phyloP scores from a whole-genome alignment of 768 basidiomycete species.

The Phaeolepiota aurea region DNA sequence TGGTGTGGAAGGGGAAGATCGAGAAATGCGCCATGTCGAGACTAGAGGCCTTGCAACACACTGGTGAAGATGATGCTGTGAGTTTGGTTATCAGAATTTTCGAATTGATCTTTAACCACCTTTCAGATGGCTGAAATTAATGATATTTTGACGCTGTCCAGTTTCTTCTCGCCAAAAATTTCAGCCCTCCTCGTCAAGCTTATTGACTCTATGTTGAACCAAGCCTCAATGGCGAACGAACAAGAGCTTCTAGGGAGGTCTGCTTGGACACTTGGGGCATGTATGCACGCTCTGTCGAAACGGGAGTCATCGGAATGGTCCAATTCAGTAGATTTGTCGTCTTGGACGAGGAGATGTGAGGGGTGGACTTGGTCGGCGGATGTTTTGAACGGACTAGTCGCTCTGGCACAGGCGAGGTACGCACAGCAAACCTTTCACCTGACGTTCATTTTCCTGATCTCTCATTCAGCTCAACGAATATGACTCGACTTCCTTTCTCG shows the following conservation, averaged over 20 bases:
- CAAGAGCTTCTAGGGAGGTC: constrained; percentile 25
- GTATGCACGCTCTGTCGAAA: constrained; percentile 43
- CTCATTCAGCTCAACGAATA: constrained; percentile 14
- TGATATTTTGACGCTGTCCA: constrained; percentile 44
- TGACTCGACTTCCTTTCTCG: constrained; percentile 27
- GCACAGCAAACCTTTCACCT: constrained; percentile 9
- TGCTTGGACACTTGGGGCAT: constrained; percentile 54
- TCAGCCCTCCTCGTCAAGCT: constrained; percentile 34
- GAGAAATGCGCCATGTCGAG: constrained; percentile 49
- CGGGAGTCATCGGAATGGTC: constrained; percentile 37
- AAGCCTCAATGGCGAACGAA: constrained; percentile 18
- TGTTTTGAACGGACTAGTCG: constrained; percentile 46
- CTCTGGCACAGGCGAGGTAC: constrained; percentile 39
- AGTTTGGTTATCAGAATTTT: too few species aligned
- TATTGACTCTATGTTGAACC: constrained; percentile 29
- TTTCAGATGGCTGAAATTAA: constrained; percentile 41
- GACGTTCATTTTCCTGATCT: background rate
- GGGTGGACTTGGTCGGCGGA: constrained; percentile 54
- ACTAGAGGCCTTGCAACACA: constrained; percentile 28
- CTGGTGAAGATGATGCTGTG: too few species aligned
- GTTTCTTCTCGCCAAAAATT: constrained; percentile 38
- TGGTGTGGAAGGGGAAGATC: constrained; percentile 49
- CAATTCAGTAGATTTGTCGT: constrained; percentile 31
- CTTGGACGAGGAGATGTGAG: constrained; percentile 38
- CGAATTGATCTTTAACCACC: background rate